Evolutionary conservation across 805 yeast genomes (phyloP), one percentile per base, ranked within the genome.

Genomic region (Komagataella phaffii): DNA sequence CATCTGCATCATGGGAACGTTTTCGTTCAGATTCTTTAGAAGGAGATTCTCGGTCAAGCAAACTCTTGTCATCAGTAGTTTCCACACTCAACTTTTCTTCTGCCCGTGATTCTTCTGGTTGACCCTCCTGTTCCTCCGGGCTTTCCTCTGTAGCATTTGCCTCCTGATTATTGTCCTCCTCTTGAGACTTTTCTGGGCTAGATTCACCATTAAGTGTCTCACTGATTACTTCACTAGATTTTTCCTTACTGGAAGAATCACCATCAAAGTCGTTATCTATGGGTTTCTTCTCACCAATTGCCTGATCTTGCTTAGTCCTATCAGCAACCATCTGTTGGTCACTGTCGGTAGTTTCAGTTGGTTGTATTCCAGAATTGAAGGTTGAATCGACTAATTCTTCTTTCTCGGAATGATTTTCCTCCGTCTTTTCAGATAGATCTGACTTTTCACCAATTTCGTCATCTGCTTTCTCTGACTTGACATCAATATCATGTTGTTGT

Each of bases 341-440:
- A 4, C 46, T 51, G 10, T 50, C 52, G 24, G 50, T 52, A 21
- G 23, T 48, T 14, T 47, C 52, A 19, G 51, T 45, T 4, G 55
- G 52, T 4, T 60, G 57, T 1, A 58, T 59, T 8, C 53, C 55
- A 7, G 59, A 57, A 24, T 57, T 61, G 10, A 60, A 57, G 1
- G 58, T 57, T 7, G 58, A 58, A 2, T 57, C 56, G 7, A 53
- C 45, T 30, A 14, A 7, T 46, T 50, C n/a, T 56, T 59, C 40
- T 14, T 30, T 14, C 14, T 30, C 40, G 14, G 40, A 5, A 53
- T 14, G 36, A 19, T 17, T 43, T 48, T 45, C 51, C 10, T 51
- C 54, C 17, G 44, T 50, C 44, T 45, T 46, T 12, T 50, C 50
- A 19, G 49, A 51, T 18, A 44, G 50, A 1, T 30, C 49, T 17